Evolutionary conservation across 2,329 filamentous ascomycete genomes (phyloP), one percentile per base, ranked within the genome.

Genomic region (Colletotrichum euphorbiae): DNA sequence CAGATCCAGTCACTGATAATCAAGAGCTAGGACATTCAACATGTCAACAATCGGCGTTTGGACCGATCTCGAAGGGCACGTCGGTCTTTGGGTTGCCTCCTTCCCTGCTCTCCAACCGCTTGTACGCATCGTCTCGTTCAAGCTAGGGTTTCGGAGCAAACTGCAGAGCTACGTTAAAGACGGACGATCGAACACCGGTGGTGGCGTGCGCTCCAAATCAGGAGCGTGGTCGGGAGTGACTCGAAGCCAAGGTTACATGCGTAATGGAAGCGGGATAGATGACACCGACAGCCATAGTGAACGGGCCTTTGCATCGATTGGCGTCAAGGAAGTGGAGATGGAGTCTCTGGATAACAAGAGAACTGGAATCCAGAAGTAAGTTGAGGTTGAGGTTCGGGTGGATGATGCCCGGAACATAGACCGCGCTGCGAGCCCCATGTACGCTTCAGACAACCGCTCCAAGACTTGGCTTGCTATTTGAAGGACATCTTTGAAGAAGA

Each of bases 11-110:
- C 9, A 13, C 8, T 38, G 33, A 38, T 13, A 38, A 11, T 4
- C 13, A 43, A 11, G 17, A 11, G 19, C 17, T 11, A 80, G 77
- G 24, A 81, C 79, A 5, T 78, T 75, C 69, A 75, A 76, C 21
- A 79, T 81, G 72, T 71, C 75, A 15, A 77, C 71, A 7, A 74
- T 77, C n/a, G 75, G 73, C 38, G 71, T 78, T n/a, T 82, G 78
- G 79, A 81, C 78, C 15, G 76, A 79, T 46, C 71, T 82, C 6
- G 80, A 82, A 69, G 75, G 76, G 52, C 80, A 82, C 67, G 72
- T 79, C 45, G 80, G 79, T 12, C 72, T 82, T 28, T 82, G 80
- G 79, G 79, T 78, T 54, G 74, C 75, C 15, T 82, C 78, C 65
- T 79, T 81, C 55, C 79, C 79, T 7, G 75, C 79, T 2, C 68